These are phyloP conservation scores for Volvox reticuliferus DNA, from an alignment of 139 green algal species.

Conservation along the genomic window DNA sequence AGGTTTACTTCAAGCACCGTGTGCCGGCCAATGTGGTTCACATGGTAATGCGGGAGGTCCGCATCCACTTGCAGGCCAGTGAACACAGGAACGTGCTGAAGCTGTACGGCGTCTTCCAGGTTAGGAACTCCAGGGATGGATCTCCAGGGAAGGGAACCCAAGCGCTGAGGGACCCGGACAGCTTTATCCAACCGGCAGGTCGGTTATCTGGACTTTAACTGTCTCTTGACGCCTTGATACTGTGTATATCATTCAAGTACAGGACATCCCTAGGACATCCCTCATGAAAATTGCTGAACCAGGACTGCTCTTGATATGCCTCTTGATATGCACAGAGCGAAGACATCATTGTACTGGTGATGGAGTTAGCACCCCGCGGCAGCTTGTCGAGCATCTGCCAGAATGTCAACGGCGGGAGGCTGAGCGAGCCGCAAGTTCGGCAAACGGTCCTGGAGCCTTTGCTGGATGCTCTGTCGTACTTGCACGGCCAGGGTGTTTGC, in stretches of 20 bases:
- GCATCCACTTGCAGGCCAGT: slow-evolving; percentile 1
- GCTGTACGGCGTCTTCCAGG: slow-evolving; percentile 36
- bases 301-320: too few species aligned
- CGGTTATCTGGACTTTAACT: too few species aligned
- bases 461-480: slow-evolving; percentile 20
- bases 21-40: slow-evolving; percentile 26
- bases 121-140: neutral
- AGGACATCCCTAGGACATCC: too few species aligned
- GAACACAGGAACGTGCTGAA: neutral
- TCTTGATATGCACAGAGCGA: neutral
- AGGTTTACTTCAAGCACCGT: slow-evolving; percentile 18
- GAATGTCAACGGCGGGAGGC: neutral
- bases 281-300: too few species aligned
- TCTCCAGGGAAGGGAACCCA: too few species aligned
- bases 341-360: slow-evolving; percentile 8
- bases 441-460: slow-evolving; percentile 19
- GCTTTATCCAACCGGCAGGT: too few species aligned
- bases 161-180: too few species aligned
- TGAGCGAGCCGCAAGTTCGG: slow-evolving; percentile 12
- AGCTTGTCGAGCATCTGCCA: neutral
- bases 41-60: slow-evolving; percentile 23
- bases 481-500: slow-evolving; percentile 21
- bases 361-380: neutral
- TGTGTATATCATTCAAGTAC: too few species aligned
- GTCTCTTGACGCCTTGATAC: too few species aligned